Evolutionary conservation across 192 early-diverging fungal species (phyloP).

Genomic region (Cladochytrium replicatum): DNA sequence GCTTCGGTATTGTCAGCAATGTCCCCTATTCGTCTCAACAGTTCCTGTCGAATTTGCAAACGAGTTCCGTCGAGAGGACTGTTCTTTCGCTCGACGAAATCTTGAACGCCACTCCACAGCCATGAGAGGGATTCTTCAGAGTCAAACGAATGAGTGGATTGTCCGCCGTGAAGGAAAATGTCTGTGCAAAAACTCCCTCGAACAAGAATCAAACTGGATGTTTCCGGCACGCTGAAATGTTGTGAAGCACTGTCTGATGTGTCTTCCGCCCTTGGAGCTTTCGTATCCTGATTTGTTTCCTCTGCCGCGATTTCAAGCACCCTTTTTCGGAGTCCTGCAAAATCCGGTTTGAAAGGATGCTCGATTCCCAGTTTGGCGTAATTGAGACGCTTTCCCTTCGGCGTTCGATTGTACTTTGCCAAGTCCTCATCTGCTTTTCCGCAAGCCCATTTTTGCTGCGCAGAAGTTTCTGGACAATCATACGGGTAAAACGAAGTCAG

Average conservation of each 20-base stretch:
- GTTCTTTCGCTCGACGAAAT: no score
- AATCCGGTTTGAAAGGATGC: conserved; percentile 63
- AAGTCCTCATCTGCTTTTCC: conserved; percentile 27
- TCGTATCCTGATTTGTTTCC: no score
- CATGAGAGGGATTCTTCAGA: no score
- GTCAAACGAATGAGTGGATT: no score
- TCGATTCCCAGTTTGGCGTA: conserved; percentile 57
- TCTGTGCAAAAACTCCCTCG: not conserved
- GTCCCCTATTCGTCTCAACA: no score
- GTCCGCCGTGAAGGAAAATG: not conserved
- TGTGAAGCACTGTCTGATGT: not conserved
- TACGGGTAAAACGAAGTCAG: conserved; percentile 70
- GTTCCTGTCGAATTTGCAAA: no score
- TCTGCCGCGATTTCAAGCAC: not conserved
- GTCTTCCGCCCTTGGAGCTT: no score
- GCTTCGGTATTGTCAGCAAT: no score
- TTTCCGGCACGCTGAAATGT: no score
- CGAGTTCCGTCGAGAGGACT: no score
- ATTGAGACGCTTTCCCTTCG: conserved; percentile 73
- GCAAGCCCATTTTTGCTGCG: conserved; percentile 45
- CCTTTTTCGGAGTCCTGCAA: conserved; percentile 12
- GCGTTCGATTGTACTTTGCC: conserved; percentile 52
- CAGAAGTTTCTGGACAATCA: conserved; percentile 67
- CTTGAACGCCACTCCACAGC: no score
- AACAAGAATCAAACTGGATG: conserved; percentile 2